phyloP scores from a whole-genome alignment of 768 basidiomycete species.

The Hericium alpestre region DNA sequence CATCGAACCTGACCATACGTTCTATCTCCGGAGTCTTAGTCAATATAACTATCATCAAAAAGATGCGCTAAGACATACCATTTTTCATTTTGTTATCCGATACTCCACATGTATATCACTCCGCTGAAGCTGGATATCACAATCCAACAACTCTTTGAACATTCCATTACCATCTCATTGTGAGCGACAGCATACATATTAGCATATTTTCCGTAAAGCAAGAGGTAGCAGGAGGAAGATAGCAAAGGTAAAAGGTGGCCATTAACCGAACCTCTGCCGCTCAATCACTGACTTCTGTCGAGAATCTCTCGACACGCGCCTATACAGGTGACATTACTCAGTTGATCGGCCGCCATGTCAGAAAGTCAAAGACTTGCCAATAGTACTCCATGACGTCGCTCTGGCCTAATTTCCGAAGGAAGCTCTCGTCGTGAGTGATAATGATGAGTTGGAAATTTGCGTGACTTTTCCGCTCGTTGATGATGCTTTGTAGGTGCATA shows the following conservation, averaged over 20 bases:
- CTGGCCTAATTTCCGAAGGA: conserved; percentile 83
- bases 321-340: conserved; percentile 20
- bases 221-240: not conserved
- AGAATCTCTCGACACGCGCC: conserved; percentile 68
- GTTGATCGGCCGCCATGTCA: not conserved
- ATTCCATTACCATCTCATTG: too few species aligned
- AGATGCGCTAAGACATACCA: too few species aligned
- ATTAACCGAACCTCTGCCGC: conserved; percentile 18
- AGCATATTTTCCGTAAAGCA: too few species aligned
- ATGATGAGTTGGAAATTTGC: conserved; percentile 94
- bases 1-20: too few species aligned
- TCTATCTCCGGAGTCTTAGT: too few species aligned
- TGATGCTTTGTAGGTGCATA: conserved; percentile 50
- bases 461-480: conserved; percentile 82
- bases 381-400: conserved; percentile 91
- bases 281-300: conserved; percentile 33
- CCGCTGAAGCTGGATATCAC: too few species aligned
- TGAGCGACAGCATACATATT: too few species aligned
- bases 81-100: too few species aligned
- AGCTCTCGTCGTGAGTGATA: conserved; percentile 95
- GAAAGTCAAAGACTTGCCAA: conserved; percentile 43
- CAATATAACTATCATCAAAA: too few species aligned
- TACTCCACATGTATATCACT: too few species aligned
- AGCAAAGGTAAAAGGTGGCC: not conserved
- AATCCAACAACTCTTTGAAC: too few species aligned